These are phyloP conservation scores for Stenogyne calaminthoides DNA, from an alignment of 305 asterid genomes.

Conservation along the genomic window DNA sequence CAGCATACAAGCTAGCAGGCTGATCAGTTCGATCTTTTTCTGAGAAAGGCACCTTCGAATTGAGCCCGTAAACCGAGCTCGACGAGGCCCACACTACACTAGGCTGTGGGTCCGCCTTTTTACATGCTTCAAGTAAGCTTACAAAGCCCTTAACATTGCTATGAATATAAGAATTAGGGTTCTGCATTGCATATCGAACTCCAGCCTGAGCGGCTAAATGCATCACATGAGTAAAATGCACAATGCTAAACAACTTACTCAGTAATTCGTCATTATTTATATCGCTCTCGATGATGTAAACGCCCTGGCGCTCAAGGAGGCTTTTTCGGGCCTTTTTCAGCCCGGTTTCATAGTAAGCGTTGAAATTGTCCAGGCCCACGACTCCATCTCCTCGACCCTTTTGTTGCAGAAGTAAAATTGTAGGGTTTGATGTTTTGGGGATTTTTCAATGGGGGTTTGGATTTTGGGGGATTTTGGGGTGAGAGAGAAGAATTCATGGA, in stretches of 20 bases:
- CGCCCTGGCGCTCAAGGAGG: slow-evolving; percentile 55
- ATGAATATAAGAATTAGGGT: slow-evolving; percentile 66
- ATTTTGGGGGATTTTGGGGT: background rate
- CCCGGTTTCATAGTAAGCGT: slow-evolving; percentile 65
- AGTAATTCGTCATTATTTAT: slow-evolving; percentile 62
- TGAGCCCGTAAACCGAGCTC: slow-evolving; percentile 83
- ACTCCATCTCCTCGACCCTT: slow-evolving; percentile 73
- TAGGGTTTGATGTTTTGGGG: background rate
- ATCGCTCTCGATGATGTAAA: slow-evolving; percentile 62
- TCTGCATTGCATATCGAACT: slow-evolving; percentile 80
- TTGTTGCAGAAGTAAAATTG: slow-evolving; percentile 15
- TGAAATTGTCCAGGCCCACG: slow-evolving; percentile 78
- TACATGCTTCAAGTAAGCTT: slow-evolving; percentile 64
- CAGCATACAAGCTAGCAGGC: slow-evolving; percentile 86
- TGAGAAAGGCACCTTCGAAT: slow-evolving; percentile 79
- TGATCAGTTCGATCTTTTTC: slow-evolving; percentile 75
- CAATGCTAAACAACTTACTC: slow-evolving; percentile 48
- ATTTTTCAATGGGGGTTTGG: background rate
- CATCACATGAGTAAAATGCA: slow-evolving; percentile 74
- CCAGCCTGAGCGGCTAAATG: slow-evolving; percentile 94
- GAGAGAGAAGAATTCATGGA: background rate
- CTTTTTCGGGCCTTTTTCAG: slow-evolving; percentile 66
- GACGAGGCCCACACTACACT: slow-evolving; percentile 80
- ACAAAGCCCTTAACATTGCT: slow-evolving; percentile 78
- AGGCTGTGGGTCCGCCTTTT: slow-evolving; percentile 66